Percentiles rank a stretch among this genome's conserved stretches.
Conservation (phyloP, 2,329 filamentous ascomycete species). For the Talaromyces albobiverticillius region DNA sequence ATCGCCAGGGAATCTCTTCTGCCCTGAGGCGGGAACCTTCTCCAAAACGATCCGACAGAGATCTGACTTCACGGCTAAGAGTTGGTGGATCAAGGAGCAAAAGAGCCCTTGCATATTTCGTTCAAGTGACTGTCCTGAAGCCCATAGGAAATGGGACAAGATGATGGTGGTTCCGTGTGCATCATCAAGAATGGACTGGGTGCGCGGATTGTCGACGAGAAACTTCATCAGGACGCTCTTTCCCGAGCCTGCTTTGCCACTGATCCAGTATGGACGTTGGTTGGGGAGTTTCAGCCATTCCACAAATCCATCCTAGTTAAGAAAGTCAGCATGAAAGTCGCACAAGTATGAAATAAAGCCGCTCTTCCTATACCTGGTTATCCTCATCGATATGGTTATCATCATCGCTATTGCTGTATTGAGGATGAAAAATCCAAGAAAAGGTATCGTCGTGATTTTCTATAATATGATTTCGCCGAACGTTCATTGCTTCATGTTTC, state of each 20-base stretch:
- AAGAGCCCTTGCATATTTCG: constrained; percentile 12
- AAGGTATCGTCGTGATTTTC: background rate
- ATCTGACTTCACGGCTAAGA: constrained; percentile 1
- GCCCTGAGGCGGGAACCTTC: background rate
- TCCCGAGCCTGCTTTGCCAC: constrained; percentile 27
- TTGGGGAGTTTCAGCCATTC: background rate
- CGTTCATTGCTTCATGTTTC: background rate
- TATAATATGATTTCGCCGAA: constrained; percentile 1
- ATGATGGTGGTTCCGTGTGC: background rate
- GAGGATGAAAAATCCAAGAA: constrained; percentile 1
- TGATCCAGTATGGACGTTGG: constrained; percentile 17
- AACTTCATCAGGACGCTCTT: constrained; percentile 24
- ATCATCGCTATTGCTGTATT: background rate
- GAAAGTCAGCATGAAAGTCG: constrained; percentile 1
- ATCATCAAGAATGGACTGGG: constrained; percentile 4
- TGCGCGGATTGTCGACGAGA: constrained; percentile 15
- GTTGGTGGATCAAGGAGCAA: constrained; percentile 10
- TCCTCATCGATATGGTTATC: background rate
- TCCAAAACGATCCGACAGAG: background rate
- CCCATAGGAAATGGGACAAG: constrained; percentile 17
- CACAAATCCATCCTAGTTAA: background rate
- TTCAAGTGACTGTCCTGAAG: constrained; percentile 9
- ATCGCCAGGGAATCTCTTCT: background rate
- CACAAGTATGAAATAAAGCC: background rate
- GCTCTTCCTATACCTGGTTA: background rate